These are phyloP conservation scores for Alectoria sarmentosa DNA, from an alignment of 495 filamentous ascomycete genomes.

Conservation along the genomic window DNA sequence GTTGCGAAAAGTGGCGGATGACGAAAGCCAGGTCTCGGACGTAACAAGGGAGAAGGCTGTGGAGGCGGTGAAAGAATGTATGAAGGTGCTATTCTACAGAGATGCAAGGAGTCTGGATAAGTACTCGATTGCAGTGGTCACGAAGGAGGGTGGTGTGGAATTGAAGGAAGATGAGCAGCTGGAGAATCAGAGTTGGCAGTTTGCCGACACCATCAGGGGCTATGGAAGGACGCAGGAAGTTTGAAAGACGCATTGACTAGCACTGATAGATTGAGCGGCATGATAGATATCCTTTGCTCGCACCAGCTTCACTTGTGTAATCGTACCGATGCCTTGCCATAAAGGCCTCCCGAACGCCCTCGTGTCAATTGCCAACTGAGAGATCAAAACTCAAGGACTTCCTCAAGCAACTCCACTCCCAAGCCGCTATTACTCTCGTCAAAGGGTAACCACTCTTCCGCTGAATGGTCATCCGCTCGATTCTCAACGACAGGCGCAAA, in stretches of 20 bases:
- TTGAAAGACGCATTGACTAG: conserved; percentile 29
- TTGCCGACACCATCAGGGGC: conserved; percentile 78
- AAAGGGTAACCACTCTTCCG: background rate
- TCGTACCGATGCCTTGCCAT: background rate
- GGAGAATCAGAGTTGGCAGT: conserved; percentile 90
- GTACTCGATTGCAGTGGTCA: conserved; percentile 86
- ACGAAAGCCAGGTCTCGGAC: conserved; percentile 61
- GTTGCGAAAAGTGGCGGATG: conserved; percentile 70
- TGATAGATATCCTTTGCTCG: background rate
- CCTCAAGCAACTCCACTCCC: background rate
- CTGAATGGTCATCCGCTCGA: background rate
- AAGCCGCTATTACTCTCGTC: background rate
- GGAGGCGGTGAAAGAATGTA: conserved; percentile 73
- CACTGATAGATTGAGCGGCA: background rate
- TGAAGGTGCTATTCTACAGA: conserved; percentile 97
- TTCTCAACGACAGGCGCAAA: background rate
- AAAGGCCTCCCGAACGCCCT: background rate
- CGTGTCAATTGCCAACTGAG: background rate
- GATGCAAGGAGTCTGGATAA: conserved; percentile 88
- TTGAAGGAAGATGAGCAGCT: conserved; percentile 71
- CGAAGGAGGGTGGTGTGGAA: conserved; percentile 71
- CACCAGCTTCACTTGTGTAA: background rate
- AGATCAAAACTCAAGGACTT: conserved; percentile 1
- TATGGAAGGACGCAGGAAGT: conserved; percentile 59
- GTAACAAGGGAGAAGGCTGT: conserved; percentile 75